Base-by-base conservation (phyloP, 768 basidiomycete species). In the Pulveroboletus sp. region DNA sequence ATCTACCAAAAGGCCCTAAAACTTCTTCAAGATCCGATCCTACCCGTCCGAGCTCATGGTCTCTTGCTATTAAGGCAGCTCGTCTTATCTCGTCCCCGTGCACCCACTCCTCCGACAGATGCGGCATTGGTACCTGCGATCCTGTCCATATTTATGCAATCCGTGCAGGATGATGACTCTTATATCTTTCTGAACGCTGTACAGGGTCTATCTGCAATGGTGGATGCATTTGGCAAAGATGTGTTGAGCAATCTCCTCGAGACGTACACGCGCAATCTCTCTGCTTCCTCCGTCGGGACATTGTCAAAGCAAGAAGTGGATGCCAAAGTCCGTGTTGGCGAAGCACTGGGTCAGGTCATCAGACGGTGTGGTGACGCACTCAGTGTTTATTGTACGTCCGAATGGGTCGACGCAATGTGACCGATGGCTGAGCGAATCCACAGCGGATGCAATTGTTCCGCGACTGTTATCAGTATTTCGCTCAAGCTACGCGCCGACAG, bases 41-140 rank as follows among this genome's bases (percentile, higher is more conserved):
- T 97, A 10, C 94, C 95, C 19, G 94, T 98, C 34, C 85, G 94
- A 40, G 95, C 91, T 1, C 94, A 97, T 62, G 95, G 95, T 6
- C 73, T 97, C 3, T 72, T 91, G 32, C 74, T 94, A 20, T 76
- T 98, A 19, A 83, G 87, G 40, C 79, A 90, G 51, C 79, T 97
- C 21, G 82, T 94, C 17, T 72, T 76, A 20, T 56, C 63, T 57
- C 53, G 51, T 60, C 58, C 53, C 45, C 56, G 31, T 29, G 21
- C 43, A 17, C 47, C 58, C 24, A 6, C 47, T 7, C 48, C 42
- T 29, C 52, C 57, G n/a, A 61, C 72, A 12, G 82, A 88, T 56
- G 68, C 73, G 4, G 85, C 87, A 1, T 72, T 97, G 21, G 68
- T 84, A 14, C 92, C 93, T 6, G 87, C 85, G 1, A 90, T 97